Conservation (phyloP, 2,329 filamentous ascomycete species). For the Grosmannia serpens region DNA sequence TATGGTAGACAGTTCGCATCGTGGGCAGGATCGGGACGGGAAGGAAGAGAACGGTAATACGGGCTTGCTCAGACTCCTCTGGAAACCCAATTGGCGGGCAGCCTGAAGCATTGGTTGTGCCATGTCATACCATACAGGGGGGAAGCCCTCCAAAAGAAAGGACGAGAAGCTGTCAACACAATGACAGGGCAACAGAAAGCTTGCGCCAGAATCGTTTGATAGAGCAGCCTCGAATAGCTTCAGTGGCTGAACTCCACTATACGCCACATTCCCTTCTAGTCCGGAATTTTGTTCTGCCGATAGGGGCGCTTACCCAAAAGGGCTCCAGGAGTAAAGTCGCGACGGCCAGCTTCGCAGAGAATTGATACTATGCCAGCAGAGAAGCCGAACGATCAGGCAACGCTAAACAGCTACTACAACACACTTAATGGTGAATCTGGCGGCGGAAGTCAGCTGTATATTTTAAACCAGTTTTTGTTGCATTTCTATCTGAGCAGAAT, state of each 20-base stretch:
- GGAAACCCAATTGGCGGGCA: neutral
- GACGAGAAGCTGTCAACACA: neutral
- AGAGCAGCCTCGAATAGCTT: neutral
- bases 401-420: neutral
- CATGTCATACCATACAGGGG: neutral
- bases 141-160: neutral
- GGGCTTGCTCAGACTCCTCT: neutral
- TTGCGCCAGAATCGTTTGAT: neutral
- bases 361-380: neutral
- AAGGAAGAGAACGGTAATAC: neutral
- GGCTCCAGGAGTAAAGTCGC: neutral
- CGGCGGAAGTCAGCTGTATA: no score
- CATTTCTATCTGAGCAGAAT: neutral
- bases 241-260: neutral
- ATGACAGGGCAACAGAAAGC: neutral
- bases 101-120: neutral
- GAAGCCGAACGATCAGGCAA: neutral
- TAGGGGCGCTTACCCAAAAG: neutral
- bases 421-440: neutral
- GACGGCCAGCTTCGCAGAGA: neutral
- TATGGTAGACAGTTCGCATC: constrained; percentile 8
- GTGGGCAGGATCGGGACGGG: constrained; percentile 4
- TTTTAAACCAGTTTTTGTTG: neutral
- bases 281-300: neutral
- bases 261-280: neutral